Evolutionary conservation across 441 rosid species (phyloP), one percentile per base, ranked within the genome.

Genomic region (Erodium moschatum): DNA sequence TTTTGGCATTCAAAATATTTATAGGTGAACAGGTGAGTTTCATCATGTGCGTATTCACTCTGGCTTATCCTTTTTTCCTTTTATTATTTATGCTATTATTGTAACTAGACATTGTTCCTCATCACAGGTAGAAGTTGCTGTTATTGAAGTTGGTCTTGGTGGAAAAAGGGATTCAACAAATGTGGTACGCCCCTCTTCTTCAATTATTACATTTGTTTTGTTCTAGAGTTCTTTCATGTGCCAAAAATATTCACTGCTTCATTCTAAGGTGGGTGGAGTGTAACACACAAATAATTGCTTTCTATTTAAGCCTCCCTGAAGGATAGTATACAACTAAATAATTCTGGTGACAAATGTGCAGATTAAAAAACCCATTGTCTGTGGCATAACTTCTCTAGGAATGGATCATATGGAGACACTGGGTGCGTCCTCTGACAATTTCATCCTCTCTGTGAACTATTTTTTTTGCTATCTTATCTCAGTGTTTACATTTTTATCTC

Each of bases 71-170:
- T 11, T 58, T 65, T 19, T 38, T 18, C 54, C 38, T n/a, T 16
- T 40, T 38, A 35, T 29, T 16, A 2, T 63, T 54, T 61, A 46
- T 0, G 24, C 8, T 64, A 35, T 18, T 16, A 18, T 20, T 35
- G 21, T 72, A 63, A 64, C 56, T 75, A 46, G 65, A 58, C 68
- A 5, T 56, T 74, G 42, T 52, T 77, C 67, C 69, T 77, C 62
- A 18, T 56, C 35, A 46, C 76, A 91, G 97, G 97, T 91, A 67
- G 92, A 91, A 76, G 94, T 91, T 71, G 87, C 92, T 21, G 75
- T 91, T 69, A 83, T 91, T 82, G 97, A 91, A 86, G 96, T 87
- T 74, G 97, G 97, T 64, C 84, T 91, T 69, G 96, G 96, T 33
- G 97, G 96, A 50, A 74, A 19, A 71, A 79, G 33, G 0, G 97